These are phyloP conservation scores for Lentinula aciculospora DNA, from an alignment of 768 basidiomycete species.

Conservation along the genomic window DNA sequence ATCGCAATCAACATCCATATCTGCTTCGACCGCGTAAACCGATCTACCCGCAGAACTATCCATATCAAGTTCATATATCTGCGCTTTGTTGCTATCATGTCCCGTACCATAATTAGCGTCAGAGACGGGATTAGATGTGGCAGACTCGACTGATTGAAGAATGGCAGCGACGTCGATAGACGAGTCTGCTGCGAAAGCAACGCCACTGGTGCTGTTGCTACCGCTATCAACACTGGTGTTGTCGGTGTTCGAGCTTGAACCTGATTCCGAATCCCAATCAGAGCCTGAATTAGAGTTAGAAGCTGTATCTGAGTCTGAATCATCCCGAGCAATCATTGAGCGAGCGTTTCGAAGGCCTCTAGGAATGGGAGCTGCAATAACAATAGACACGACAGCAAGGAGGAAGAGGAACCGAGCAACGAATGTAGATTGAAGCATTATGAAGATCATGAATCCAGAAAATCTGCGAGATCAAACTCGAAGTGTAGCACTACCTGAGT, in stretches of 20 bases:
- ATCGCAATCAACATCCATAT: slow-evolving; percentile 23
- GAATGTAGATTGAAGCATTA: background rate
- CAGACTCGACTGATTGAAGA: slow-evolving; percentile 15
- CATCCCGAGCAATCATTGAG: background rate
- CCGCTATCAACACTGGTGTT: background rate
- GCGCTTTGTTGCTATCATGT: slow-evolving; percentile 5
- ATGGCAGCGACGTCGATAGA: slow-evolving; percentile 8
- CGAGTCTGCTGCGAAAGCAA: background rate
- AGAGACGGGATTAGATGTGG: slow-evolving; percentile 4
- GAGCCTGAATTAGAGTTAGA: background rate
- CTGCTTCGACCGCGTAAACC: slow-evolving; percentile 18
- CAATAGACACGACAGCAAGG: background rate
- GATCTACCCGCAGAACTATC: slow-evolving; percentile 11
- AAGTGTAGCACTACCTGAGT: background rate
- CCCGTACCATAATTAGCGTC: slow-evolving; percentile 9
- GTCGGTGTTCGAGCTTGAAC: background rate
- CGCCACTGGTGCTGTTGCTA: background rate
- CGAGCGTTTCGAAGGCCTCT: background rate
- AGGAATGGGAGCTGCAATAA: background rate
- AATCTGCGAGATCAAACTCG: slow-evolving; percentile 3
- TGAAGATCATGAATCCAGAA: background rate
- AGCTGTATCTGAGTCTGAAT: background rate
- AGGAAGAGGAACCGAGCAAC: background rate
- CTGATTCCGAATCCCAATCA: background rate
- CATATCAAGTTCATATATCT: slow-evolving; percentile 16